Percentiles rank a stretch among this genome's conserved stretches.
Conservation (phyloP, 768 basidiomycete species). For the Sporobolomyces roseus region DNA sequence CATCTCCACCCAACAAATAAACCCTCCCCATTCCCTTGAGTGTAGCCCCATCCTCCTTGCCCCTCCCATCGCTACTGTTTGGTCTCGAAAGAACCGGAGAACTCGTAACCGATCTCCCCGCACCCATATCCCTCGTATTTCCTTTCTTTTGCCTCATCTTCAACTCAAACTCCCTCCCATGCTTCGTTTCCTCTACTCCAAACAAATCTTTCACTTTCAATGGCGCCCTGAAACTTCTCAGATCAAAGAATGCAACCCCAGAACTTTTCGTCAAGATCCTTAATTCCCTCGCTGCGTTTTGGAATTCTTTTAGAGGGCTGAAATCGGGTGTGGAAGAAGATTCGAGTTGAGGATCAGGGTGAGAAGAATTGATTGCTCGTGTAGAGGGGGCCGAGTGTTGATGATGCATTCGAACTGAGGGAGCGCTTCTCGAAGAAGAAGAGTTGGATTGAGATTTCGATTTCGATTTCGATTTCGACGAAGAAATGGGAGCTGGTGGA, state of each 20-base stretch:
- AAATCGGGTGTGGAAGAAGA: no score
- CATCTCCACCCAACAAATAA: not conserved
- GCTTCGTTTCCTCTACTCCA: no score
- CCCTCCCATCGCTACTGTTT: not conserved
- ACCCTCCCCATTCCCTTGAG: not conserved
- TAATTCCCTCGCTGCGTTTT: not conserved
- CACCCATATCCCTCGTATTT: not conserved
- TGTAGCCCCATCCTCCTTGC: not conserved
- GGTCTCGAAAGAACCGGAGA: slow-evolving; percentile 4
- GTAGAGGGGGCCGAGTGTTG: slow-evolving; percentile 13
- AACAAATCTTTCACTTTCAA: no score
- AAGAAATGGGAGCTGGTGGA: slow-evolving; percentile 4
- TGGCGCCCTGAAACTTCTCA: slow-evolving; percentile 13
- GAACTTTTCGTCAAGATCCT: not conserved
- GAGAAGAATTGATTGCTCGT: not conserved
- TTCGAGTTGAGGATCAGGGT: no score
- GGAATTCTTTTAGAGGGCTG: not conserved
- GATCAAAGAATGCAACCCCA: slow-evolving; percentile 2
- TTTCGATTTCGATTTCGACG: no score
- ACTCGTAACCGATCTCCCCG: not conserved
- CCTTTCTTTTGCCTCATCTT: not conserved
- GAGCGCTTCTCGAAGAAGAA: no score
- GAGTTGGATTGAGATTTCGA: no score
- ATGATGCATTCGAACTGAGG: no score
- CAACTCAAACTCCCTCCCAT: not conserved